phyloP scores from a whole-genome alignment of 225 moss, liverwort and hornwort genomes.

The Marchantia paleacea region DNA sequence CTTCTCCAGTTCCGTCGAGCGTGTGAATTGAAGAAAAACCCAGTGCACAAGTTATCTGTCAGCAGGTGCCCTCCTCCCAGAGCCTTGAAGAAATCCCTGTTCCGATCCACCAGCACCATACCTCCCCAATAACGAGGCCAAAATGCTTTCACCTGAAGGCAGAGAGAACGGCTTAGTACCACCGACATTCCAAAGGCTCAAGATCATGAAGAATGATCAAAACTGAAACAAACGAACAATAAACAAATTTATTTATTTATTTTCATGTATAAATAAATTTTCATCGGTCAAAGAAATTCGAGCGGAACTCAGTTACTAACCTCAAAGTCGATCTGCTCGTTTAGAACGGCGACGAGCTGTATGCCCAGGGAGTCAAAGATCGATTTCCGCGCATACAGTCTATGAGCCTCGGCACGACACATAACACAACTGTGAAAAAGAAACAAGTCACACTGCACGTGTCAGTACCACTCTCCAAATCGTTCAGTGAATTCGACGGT shows the following conservation, averaged over 20 bases:
- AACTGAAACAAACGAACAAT: neutral
- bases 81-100: constrained; percentile 66
- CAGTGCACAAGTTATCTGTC: constrained; percentile 49
- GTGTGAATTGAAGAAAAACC: constrained; percentile 50
- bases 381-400: constrained; percentile 72
- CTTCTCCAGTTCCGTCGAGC: constrained; percentile 67
- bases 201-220: neutral
- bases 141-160: constrained; percentile 52
- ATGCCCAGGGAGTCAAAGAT: constrained; percentile 81
- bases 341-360: constrained; percentile 72
- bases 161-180: neutral
- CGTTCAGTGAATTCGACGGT: neutral
- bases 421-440: constrained; percentile 65
- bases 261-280: too few species aligned
- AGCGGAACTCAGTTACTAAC: constrained; percentile 22
- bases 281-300: neutral
- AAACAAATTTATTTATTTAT: neutral
- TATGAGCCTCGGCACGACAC: constrained; percentile 92
- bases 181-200: neutral
- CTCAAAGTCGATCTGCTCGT: constrained; percentile 76
- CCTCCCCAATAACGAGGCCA: constrained; percentile 97
- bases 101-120: constrained; percentile 63
- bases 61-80: constrained; percentile 63
- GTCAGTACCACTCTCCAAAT: neutral
- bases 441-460: neutral